Percentiles rank a stretch among this genome's conserved stretches.
Evolutionary conservation across 1,284 basidiomycete species (phyloP).

Genomic region (Rhizoctonia solani): DNA sequence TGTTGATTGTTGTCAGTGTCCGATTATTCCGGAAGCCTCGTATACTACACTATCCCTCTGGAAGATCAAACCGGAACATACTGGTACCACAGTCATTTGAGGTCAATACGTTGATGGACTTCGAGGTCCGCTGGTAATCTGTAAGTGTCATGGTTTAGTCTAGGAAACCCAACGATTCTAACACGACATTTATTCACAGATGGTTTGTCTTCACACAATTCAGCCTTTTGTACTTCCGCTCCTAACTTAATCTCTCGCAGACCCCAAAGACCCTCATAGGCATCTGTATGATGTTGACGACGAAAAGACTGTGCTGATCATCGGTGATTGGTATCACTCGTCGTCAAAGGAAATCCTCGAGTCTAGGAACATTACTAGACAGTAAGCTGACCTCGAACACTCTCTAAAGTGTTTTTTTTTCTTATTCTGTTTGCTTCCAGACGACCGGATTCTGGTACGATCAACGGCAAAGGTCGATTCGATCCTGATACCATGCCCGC

Average conservation of each 20-base stretch:
- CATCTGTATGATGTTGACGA: slow-evolving; percentile 17
- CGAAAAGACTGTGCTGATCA: slow-evolving; percentile 24
- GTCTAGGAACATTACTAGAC: neutral
- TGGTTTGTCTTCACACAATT: neutral
- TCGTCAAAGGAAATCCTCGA: slow-evolving; percentile 17
- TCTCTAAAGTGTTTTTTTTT: neutral
- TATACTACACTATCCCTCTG: slow-evolving; percentile 26
- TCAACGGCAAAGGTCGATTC: slow-evolving; percentile 43
- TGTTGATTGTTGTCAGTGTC: slow-evolving; percentile 48
- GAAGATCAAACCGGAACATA: slow-evolving; percentile 46
- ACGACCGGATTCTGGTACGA: slow-evolving; percentile 47
- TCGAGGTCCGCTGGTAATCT: slow-evolving; percentile 46
- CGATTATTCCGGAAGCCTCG: slow-evolving; percentile 46
- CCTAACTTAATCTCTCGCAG: neutral
- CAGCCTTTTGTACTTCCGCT: too few relatives aligned
- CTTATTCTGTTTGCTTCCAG: neutral
- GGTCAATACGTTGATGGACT: slow-evolving; percentile 56
- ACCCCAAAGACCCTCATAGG: slow-evolving; percentile 13
- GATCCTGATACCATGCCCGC: slow-evolving; percentile 17
- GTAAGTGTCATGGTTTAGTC: slow-evolving; percentile 34
- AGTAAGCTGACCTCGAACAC: neutral
- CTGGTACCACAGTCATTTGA: slow-evolving; percentile 50
- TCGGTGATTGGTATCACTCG: slow-evolving; percentile 26
- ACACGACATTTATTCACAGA: neutral
- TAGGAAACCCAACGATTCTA: neutral